A percentile compares a stretch with the other conserved stretches of the same genome.
Conservation (phyloP, 2,329 filamentous ascomycete genomes). For the Mycosphaerella arachidis region DNA sequence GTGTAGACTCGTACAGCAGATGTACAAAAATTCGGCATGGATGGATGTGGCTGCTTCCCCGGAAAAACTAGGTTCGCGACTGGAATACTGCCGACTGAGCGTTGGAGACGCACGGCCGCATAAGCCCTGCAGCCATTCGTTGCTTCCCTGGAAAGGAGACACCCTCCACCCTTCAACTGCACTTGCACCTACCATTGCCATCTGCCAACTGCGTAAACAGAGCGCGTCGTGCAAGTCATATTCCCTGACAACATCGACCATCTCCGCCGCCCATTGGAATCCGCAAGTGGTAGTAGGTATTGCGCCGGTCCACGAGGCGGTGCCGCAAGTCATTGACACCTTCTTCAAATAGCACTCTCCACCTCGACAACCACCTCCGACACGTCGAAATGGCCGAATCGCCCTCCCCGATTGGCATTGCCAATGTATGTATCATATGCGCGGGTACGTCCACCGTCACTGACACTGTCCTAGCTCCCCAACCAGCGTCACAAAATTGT, state of each 20-base stretch:
- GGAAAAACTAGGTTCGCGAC: not conserved
- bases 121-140: not conserved
- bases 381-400: slow-evolving; percentile 56
- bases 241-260: not conserved
- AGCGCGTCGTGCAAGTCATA: not conserved
- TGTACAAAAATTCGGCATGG: slow-evolving; percentile 18
- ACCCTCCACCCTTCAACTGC: not conserved
- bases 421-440: slow-evolving; percentile 56
- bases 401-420: slow-evolving; percentile 66
- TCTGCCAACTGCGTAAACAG: not conserved
- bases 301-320: not conserved
- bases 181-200: not conserved
- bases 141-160: slow-evolving; percentile 3
- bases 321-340: slow-evolving; percentile 3
- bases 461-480: slow-evolving; percentile 52
- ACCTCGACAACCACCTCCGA: slow-evolving; percentile 3
- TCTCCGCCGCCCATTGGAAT: not conserved
- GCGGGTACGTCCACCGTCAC: slow-evolving; percentile 14
- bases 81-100: not conserved
- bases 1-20: no score
- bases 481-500: slow-evolving; percentile 72
- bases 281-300: not conserved
- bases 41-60: slow-evolving; percentile 4
- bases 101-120: not conserved
- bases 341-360: slow-evolving; percentile 3